Conservation (phyloP, 2,329 filamentous ascomycete genomes). For the Allantophomopsis lycopodina region DNA sequence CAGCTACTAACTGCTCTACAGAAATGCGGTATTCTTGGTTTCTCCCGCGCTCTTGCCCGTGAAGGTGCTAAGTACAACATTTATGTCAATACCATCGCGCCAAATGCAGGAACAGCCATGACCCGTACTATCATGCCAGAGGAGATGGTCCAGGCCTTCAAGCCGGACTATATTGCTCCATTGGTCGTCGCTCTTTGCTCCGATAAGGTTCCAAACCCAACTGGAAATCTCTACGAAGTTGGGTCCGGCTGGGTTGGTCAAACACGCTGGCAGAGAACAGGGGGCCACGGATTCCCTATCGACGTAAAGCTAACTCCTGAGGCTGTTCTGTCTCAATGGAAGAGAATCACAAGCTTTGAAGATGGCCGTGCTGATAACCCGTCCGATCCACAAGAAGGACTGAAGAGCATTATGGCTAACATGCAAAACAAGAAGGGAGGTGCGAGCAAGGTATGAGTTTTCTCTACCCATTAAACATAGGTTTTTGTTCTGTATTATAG, state of each 20-base stretch:
- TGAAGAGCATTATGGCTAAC: conserved; percentile 72
- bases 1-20: conserved; percentile 19
- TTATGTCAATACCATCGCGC: conserved; percentile 93
- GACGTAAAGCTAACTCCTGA: conserved; percentile 76
- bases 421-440: conserved; percentile 58
- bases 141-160: conserved; percentile 97
- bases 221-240: conserved; percentile 84
- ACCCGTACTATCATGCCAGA: conserved; percentile 89
- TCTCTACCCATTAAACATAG: conserved; percentile 1
- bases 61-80: conserved; percentile 98
- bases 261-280: conserved; percentile 89
- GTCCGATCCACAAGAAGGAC: conserved; percentile 59
- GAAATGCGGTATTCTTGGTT: conserved; percentile 88
- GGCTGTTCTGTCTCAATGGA: conserved; percentile 63
- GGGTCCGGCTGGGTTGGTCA: conserved; percentile 86
- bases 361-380: conserved; percentile 81
- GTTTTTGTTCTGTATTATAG: background rate
- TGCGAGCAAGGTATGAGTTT: conserved; percentile 41
- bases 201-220: conserved; percentile 78
- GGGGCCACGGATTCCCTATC: conserved; percentile 82
- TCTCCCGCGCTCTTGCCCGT: conserved; percentile 82
- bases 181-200: conserved; percentile 73
- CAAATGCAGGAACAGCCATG: conserved; percentile 93
- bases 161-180: conserved; percentile 95
- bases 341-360: conserved; percentile 74